Evolutionary conservation across 495 filamentous ascomycete genomes (phyloP).

Genomic region (Tuber microsphaerosporum): DNA sequence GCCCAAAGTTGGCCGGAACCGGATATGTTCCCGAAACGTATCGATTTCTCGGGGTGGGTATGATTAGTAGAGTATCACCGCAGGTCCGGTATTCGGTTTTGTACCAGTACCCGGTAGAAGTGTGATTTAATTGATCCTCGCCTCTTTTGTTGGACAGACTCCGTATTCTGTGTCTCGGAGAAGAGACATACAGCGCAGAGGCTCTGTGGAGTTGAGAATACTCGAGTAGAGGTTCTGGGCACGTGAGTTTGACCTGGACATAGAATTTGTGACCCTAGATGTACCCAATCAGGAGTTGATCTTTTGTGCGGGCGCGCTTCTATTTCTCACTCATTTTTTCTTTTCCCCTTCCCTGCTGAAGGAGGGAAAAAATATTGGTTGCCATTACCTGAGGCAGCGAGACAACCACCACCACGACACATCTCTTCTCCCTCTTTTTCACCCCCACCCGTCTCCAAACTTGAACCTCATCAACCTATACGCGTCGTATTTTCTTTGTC

Average conservation of each 20-base stretch:
- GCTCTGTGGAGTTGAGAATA: neutral
- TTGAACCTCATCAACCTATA: constrained; percentile 31
- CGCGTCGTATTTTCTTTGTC: constrained; percentile 29
- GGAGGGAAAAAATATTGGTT: constrained; percentile 17
- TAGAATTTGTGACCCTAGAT: neutral
- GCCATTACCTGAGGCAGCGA: neutral
- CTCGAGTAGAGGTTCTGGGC: neutral
- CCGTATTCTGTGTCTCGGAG: neutral
- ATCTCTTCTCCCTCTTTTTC: constrained; percentile 23
- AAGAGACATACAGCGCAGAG: neutral
- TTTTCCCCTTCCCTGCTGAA: constrained; percentile 16
- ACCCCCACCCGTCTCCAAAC: constrained; percentile 19
- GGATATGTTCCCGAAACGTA: constrained; percentile 8
- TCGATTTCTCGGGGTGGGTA: neutral
- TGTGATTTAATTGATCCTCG: neutral
- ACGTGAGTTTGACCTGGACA: neutral
- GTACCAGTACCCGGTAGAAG: neutral
- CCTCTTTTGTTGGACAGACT: constrained; percentile 3
- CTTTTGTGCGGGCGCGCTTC: neutral
- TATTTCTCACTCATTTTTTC: constrained; percentile 4
- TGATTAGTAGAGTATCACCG: neutral
- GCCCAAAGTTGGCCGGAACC: constrained; percentile 6
- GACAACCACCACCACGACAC: constrained; percentile 43
- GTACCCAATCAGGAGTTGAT: neutral
- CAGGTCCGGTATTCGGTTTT: neutral